These are phyloP conservation scores for Teratosphaeriaceae sp. DNA, from an alignment of 2,329 filamentous ascomycete species.

Conservation along the genomic window DNA sequence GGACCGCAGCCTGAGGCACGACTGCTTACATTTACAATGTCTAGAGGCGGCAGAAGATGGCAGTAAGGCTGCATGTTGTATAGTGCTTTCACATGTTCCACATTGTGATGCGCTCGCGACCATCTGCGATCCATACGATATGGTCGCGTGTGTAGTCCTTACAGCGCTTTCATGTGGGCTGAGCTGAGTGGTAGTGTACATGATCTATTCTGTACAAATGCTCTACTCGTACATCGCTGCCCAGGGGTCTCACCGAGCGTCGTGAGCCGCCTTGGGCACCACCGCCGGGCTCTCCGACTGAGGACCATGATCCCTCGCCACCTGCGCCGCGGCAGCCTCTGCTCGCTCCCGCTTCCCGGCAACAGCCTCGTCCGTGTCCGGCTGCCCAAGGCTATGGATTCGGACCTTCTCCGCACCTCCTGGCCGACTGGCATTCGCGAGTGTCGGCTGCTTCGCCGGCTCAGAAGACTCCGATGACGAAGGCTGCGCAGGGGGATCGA, in stretches of 20 bases:
- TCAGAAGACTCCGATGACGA: conserved; percentile 5
- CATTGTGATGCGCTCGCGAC: too few relatives aligned
- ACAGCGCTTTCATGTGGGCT: not conserved
- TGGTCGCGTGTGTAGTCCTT: too few relatives aligned
- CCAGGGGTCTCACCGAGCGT: conserved; percentile 21
- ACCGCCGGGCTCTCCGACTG: conserved; percentile 37
- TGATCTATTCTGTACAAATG: conserved; percentile 13
- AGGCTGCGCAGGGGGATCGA: conserved; percentile 8
- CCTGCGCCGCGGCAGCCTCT: conserved; percentile 26
- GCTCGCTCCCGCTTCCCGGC: conserved; percentile 22
- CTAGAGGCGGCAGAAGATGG: too few relatives aligned
- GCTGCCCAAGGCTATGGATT: conserved; percentile 5
- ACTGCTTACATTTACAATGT: too few relatives aligned
- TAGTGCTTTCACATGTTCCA: too few relatives aligned
- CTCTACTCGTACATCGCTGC: conserved; percentile 1
- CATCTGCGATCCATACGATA: too few relatives aligned
- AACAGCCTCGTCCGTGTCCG: conserved; percentile 11
- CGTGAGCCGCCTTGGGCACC: conserved; percentile 46
- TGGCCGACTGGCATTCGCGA: conserved; percentile 2
- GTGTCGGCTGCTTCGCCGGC: not conserved
- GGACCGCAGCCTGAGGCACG: too few relatives aligned
- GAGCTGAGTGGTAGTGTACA: conserved; percentile 11
- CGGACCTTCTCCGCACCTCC: conserved; percentile 17
- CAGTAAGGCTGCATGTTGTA: too few relatives aligned
- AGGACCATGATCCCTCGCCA: conserved; percentile 24